Conservation (phyloP, 352 stramenopile species). For the Hyaloperonospora arabidopsidis region DNA sequence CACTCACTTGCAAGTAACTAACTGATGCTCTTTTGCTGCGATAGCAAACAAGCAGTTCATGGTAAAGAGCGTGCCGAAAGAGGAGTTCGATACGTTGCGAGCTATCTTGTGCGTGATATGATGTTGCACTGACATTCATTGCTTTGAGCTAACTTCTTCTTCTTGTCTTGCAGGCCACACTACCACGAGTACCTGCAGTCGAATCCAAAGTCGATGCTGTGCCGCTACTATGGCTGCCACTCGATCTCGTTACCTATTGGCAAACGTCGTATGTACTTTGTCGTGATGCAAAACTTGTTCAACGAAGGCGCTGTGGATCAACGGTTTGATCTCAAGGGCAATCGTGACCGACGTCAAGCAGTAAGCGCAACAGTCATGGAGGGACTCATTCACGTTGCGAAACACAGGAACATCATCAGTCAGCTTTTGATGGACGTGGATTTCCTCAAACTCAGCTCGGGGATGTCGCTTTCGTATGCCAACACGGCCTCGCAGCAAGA, state of each 20-base stretch:
- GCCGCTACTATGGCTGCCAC: slow-evolving; percentile 78
- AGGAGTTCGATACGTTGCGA: slow-evolving; percentile 75
- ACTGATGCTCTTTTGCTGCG: neutral
- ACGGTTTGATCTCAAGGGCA: slow-evolving; percentile 78
- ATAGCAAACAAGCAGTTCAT: slow-evolving; percentile 81
- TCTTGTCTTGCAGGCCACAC: slow-evolving; percentile 36
- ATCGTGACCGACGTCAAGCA: slow-evolving; percentile 64
- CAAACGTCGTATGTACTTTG: slow-evolving; percentile 82
- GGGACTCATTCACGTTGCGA: slow-evolving; percentile 54
- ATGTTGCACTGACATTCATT: neutral
- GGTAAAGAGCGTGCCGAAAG: slow-evolving; percentile 83
- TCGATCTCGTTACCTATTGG: slow-evolving; percentile 80
- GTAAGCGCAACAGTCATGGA: slow-evolving; percentile 55
- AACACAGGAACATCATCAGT: slow-evolving; percentile 44
- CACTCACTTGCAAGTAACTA: neutral
- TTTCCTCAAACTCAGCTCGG: slow-evolving; percentile 66
- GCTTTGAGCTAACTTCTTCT: neutral
- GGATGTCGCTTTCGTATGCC: slow-evolving; percentile 43
- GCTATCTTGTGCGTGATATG: slow-evolving; percentile 53
- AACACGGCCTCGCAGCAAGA: slow-evolving; percentile 41
- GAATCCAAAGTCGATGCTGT: slow-evolving; percentile 67
- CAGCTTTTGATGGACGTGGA: slow-evolving; percentile 85
- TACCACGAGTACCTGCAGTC: slow-evolving; percentile 76
- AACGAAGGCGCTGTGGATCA: slow-evolving; percentile 71
- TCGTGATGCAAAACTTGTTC: slow-evolving; percentile 86